Evolutionary conservation across 495 filamentous ascomycete species (phyloP).

Genomic region (Amniculicola lignicola): DNA sequence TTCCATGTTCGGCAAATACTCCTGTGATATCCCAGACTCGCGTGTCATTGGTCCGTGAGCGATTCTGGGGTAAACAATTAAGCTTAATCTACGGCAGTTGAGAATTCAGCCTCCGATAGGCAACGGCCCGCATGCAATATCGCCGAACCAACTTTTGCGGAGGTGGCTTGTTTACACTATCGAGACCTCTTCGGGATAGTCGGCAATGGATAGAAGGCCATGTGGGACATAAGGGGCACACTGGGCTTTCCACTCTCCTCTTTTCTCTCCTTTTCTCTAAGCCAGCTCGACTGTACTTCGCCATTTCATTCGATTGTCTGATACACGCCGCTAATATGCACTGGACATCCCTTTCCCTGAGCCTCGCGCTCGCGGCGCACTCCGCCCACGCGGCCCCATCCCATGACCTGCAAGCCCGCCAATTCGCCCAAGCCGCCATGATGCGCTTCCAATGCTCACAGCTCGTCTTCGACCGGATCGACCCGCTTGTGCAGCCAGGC

Average conservation of each 20-base stretch:
- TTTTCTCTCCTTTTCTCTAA: neutral
- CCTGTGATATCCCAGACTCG: neutral
- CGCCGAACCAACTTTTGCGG: neutral
- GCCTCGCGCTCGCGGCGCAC: constrained; percentile 14
- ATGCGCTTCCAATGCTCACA: constrained; percentile 31
- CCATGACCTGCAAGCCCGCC: constrained; percentile 19
- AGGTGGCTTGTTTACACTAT: constrained; percentile 16
- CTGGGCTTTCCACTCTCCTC: neutral
- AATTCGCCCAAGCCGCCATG: constrained; percentile 30
- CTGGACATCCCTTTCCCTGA: constrained; percentile 18
- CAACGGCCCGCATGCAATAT: constrained; percentile 4
- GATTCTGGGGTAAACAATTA: constrained; percentile 15
- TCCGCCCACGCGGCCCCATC: constrained; percentile 3
- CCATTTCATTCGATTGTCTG: neutral
- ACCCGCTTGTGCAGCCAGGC: constrained; percentile 27
- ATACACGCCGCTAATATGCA: constrained; percentile 4
- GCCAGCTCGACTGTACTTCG: neutral
- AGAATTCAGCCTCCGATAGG: constrained; percentile 13
- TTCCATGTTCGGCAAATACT: neutral
- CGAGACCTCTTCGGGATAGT: neutral
- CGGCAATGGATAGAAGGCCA: neutral
- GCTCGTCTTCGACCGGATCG: constrained; percentile 26
- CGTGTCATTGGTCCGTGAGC: constrained; percentile 3
- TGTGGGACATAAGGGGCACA: neutral
- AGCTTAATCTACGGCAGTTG: constrained; percentile 25